Evolutionary conservation across 495 filamentous ascomycete genomes (phyloP).

Genomic region (Usnea hakonensis): DNA sequence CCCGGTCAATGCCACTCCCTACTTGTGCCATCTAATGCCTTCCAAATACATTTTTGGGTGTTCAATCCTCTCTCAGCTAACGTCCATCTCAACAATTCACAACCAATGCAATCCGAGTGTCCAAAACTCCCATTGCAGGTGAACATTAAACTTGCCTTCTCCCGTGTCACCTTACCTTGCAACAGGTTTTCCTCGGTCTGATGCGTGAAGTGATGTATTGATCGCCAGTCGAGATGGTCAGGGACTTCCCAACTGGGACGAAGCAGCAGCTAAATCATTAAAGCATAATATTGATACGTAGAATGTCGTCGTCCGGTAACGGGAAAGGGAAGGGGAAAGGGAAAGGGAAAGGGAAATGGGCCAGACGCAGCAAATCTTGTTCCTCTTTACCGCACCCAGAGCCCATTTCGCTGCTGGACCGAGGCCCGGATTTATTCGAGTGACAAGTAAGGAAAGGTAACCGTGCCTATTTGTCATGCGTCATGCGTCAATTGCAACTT

Average conservation of each 20-base stretch:
- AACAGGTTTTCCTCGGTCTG: neutral
- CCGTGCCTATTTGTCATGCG: conserved; percentile 1
- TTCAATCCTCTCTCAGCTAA: neutral
- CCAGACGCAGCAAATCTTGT: neutral
- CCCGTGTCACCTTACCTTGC: neutral
- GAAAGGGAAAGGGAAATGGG: too few relatives aligned
- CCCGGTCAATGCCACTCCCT: neutral
- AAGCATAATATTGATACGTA: neutral
- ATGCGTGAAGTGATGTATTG: neutral
- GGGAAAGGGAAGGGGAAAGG: too few relatives aligned
- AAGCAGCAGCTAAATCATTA: neutral
- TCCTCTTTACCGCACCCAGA: neutral
- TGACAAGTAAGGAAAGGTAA: neutral
- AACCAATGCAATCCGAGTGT: too few relatives aligned
- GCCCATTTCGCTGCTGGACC: neutral
- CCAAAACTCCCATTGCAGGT: neutral
- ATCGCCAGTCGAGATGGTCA: neutral
- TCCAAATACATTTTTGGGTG: neutral
- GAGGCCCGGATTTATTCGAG: neutral
- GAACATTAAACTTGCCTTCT: neutral
- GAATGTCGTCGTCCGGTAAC: neutral
- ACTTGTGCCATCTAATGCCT: neutral
- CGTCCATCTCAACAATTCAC: neutral
- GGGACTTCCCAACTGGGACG: neutral
- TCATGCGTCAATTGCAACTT: too few relatives aligned